Evolutionary conservation across 352 stramenopile genomes (phyloP).

Genomic region (Peronospora belbahrii): DNA sequence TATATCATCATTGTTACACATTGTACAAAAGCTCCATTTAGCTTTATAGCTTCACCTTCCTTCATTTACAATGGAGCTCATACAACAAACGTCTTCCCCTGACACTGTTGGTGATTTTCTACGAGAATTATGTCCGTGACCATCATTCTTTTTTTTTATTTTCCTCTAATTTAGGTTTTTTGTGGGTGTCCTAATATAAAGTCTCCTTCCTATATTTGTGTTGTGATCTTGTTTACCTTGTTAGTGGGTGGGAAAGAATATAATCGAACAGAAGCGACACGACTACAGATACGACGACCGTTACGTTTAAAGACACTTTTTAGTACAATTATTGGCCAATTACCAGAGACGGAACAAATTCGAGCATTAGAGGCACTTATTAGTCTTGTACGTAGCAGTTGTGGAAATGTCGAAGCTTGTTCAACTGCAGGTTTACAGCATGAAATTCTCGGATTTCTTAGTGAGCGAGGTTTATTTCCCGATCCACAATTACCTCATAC

Average conservation of each 20-base stretch:
- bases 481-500: constrained; percentile 46
- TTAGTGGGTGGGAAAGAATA: constrained; percentile 63
- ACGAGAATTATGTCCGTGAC: constrained; percentile 34
- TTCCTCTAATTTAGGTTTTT: too few species aligned
- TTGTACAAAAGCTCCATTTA: too few species aligned
- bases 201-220: too few species aligned
- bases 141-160: background rate
- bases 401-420: constrained; percentile 68
- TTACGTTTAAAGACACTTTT: constrained; percentile 56
- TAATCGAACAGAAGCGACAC: constrained; percentile 43
- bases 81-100: too few species aligned
- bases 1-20: too few species aligned
- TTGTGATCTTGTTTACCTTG: too few species aligned
- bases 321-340: constrained; percentile 49
- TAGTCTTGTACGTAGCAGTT: constrained; percentile 69
- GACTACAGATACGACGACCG: constrained; percentile 59
- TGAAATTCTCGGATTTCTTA: constrained; percentile 69
- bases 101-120: constrained; percentile 35
- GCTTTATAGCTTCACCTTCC: too few species aligned
- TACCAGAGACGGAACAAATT: constrained; percentile 62
- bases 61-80: constrained; percentile 20
- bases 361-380: constrained; percentile 64
- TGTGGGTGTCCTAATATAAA: too few species aligned
- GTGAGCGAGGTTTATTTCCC: constrained; percentile 52
- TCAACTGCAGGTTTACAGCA: constrained; percentile 58